Base-by-base conservation (phyloP, 2,329 filamentous ascomycete genomes). In the Tetracladium maxilliforme region DNA sequence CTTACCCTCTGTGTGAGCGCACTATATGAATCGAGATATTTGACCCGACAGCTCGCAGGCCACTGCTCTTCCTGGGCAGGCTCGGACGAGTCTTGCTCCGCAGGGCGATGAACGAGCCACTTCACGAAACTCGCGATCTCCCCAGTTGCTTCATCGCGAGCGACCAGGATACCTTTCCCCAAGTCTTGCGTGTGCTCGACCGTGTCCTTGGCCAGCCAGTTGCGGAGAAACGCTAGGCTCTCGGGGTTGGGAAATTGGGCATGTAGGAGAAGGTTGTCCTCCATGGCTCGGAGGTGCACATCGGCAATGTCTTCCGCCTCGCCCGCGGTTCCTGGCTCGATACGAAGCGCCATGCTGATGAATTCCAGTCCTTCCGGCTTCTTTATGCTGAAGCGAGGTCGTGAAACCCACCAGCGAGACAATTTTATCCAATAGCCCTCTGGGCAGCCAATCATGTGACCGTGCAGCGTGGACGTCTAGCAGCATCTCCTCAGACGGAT, bases 61-160 rank as follows among this genome's bases (percentile, higher is more conserved):
- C 37, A 40, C 14, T 22, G 24, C 22, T 33, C 24, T 7, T 29
- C 16, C 10, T 14, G 8, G 20, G 31, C 13, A 14, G n/a, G n/a
- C n/a, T 28, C 19, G 19, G 25, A 21, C 9, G 16, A 24, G 8
- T 5, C 19, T 21, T 20, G 14, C 14, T 25, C 16, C 16, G 28
- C 20, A 22, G 16, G 18, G 21, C 39, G 39, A 14, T 41, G 29
- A 30, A 41, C 35, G n/a, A n/a, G n/a, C 38, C 39, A 44, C 28
- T 41, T 42, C 13, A 39, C 40, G 27, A 44, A 42, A 13, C 33
- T 32, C 12, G 42, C 33, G 15, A 42, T 33, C 22, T 32, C 24
- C 6, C 31, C 22, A 8, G 24, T 12, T 9, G 27, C 28, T 10
- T 34, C 28, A 24, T 43, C 40, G 27, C 31, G 34, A 6, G 37